Base-by-base conservation (phyloP, 2,329 filamentous ascomycete species). In the Fusarium solani-melongenae region DNA sequence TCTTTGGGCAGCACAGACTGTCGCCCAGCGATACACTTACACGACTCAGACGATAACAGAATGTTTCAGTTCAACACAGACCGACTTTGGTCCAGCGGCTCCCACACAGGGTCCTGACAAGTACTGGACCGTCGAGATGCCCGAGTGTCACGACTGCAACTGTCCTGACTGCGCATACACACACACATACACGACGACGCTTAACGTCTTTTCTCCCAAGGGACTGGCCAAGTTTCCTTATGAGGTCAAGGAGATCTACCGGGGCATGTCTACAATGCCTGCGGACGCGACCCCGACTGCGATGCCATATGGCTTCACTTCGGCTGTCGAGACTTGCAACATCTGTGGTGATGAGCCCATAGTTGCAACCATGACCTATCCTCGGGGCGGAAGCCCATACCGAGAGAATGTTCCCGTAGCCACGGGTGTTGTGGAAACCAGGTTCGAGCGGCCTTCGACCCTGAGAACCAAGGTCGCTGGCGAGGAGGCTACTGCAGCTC, bases 181-280 rank as follows among this genome's bases (percentile, higher is more conserved):
- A 29, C 71, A 78, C 62, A 64, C 67, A 62, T 75, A 75, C 57
- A 76, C 76, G 38, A 70, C 75, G 46, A 77, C 73, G n/a, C 67
- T 76, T 38, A 70, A 74, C 34, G 73, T 77, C 64, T 77, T 77
- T 39, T 70, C 51, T 53, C 64, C 75, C 39, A 66, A 64, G 12
- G 76, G 75, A 51, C 64, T 75, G 22, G 60, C 58, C 29, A 62
- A 66, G 36, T 74, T 64, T 38, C 61, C 75, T 22, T 78, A 78
- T 14, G 27, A 68, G 17, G 67, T 78, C 62, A 76, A 76, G 46
- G 76, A 78, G 62, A 38, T 78, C n/a, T 78, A 77, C n/a, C 75
- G 60, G 9, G 73, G 76, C 64, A 78, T 78, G 76, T 76, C 73
- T 6, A 66, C 66, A 6, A 72, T 75, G 59, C 74, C 76, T 10